Evolutionary conservation across 2,329 filamentous ascomycete genomes (phyloP), one percentile per base, ranked within the genome.

Genomic region (Monilinia vaccinii-corymbosi): DNA sequence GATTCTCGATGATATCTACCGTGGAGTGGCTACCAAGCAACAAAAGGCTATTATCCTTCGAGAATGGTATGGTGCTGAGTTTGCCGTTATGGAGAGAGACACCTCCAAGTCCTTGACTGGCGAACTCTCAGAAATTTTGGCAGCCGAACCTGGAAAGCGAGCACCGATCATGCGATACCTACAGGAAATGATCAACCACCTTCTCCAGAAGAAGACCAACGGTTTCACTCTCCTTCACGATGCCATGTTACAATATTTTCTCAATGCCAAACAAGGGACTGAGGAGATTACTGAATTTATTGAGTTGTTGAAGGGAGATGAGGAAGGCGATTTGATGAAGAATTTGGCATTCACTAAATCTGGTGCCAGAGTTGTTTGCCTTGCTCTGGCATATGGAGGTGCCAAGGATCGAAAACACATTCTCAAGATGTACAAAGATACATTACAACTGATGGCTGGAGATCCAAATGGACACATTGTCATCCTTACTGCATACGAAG

Each of bases 141-240:
- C 84, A 62, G 79, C 83, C 56, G 83, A 87, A 55, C 91, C 93
- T 1, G 91, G 91, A 76, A 97, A 97, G 80, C 84, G 91, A 63
- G 84, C 82, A 16, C 85, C 90, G 0, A 92, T 97, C 65, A 89
- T 97, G 86, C 87, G 87, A 71, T 88, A 89, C 71, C 79, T 97
- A 58, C 81, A 87, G 65, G 88, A 90, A 66, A 83, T 96, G 76
- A 94, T 96, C 78, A 96, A 97, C 75, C 85, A 88, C 63, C 82
- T 99, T 46, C 82, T 97, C 51, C 92, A 99, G 75, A 99, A 99
- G 82, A 94, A 94, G 76, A 86, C 94, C 76, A 95, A 91, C 0
- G 93, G 91, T 11, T 97, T 99, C 75, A 97, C 93, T 2, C 95
- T 99, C 82, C 83, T 99, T 23, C 95, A 99, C 74, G 94, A 97